These are phyloP conservation scores for Hymenochaete sp. DNA, from an alignment of 1,284 basidiomycete species.

Conservation along the genomic window DNA sequence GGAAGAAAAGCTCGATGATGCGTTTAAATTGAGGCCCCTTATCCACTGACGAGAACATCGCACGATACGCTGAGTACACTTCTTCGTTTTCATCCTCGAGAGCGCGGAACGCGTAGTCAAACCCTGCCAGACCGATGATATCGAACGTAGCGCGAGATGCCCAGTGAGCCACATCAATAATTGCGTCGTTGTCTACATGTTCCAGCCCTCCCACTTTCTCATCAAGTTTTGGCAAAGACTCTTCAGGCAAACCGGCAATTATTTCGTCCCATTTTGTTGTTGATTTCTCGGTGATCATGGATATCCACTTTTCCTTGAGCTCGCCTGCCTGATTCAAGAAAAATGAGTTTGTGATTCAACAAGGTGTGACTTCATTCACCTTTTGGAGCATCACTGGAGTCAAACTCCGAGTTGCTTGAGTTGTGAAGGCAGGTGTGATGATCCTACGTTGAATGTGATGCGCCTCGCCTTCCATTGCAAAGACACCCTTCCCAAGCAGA, in stretches of 20 bases:
- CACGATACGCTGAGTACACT: slow-evolving; percentile 40
- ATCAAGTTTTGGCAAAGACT: slow-evolving; percentile 1
- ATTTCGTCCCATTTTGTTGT: slow-evolving; percentile 29
- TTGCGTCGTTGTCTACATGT: slow-evolving; percentile 6
- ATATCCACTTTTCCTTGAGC: slow-evolving; percentile 30
- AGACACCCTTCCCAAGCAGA: slow-evolving; percentile 43
- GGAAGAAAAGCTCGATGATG: slow-evolving; percentile 37
- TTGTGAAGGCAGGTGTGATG: slow-evolving; percentile 40
- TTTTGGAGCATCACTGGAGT: slow-evolving; percentile 39
- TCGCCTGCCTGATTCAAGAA: slow-evolving; percentile 31
- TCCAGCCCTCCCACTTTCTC: neutral
- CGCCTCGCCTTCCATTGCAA: slow-evolving; percentile 40
- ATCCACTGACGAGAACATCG: slow-evolving; percentile 39
- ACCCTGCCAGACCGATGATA: slow-evolving; percentile 41
- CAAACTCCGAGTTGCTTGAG: slow-evolving; percentile 34
- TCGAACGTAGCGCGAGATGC: slow-evolving; percentile 43
- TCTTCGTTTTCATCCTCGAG: slow-evolving; percentile 39
- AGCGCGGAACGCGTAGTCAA: slow-evolving; percentile 41
- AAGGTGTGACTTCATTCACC: slow-evolving; percentile 10
- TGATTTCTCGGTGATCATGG: slow-evolving; percentile 33
- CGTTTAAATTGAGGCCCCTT: slow-evolving; percentile 31
- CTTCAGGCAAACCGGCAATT: slow-evolving; percentile 19
- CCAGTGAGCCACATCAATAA: slow-evolving; percentile 40
- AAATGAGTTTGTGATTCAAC: slow-evolving; percentile 14
- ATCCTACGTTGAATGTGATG: slow-evolving; percentile 37